phyloP scores from a whole-genome alignment of 805 yeast genomes.

The Nematodospora valgi region DNA sequence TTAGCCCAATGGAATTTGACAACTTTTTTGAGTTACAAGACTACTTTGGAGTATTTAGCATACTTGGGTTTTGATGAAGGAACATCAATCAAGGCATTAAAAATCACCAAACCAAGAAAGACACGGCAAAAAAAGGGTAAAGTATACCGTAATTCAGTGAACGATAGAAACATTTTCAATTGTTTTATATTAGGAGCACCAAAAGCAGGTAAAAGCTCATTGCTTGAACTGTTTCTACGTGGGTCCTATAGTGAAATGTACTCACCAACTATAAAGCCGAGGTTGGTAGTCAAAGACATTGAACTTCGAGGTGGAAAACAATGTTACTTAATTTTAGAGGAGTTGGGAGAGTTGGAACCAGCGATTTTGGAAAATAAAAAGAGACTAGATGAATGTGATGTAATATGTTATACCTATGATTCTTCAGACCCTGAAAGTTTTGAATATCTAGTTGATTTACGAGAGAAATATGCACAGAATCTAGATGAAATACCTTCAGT shows the following conservation, averaged over 20 bases:
- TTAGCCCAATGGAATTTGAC: conserved; percentile 98
- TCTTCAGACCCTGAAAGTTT: conserved; percentile 96
- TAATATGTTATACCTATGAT: conserved; percentile 84
- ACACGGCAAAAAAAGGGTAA: conserved; percentile 63
- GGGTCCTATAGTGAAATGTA: conserved; percentile 67
- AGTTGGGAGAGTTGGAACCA: conserved; percentile 80
- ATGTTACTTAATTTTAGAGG: conserved; percentile 87
- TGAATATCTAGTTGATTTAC: conserved; percentile 71
- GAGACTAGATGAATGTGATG: conserved; percentile 83
- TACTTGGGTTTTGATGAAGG: conserved; percentile 80
- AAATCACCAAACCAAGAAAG: conserved; percentile 79
- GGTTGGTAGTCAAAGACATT: conserved; percentile 85
- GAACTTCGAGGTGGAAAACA: conserved; percentile 95
- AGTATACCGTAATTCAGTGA: conserved; percentile 61
- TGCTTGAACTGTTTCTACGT: conserved; percentile 77
- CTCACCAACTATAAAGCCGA: conserved; percentile 78
- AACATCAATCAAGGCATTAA: conserved; percentile 37
- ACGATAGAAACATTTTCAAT: conserved; percentile 87
- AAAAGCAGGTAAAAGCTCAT: conserved; percentile 81
- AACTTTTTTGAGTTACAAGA: conserved; percentile 77
- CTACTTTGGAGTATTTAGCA: conserved; percentile 84
- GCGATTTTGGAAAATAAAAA: conserved; percentile 71
- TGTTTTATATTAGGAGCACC: conserved; percentile 86
- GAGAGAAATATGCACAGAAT: conserved; percentile 53
- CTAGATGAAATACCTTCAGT: conserved; percentile 72